These are phyloP conservation scores for Neurospora crassa DNA, from an alignment of 2,329 filamentous ascomycete species.

Conservation along the genomic window DNA sequence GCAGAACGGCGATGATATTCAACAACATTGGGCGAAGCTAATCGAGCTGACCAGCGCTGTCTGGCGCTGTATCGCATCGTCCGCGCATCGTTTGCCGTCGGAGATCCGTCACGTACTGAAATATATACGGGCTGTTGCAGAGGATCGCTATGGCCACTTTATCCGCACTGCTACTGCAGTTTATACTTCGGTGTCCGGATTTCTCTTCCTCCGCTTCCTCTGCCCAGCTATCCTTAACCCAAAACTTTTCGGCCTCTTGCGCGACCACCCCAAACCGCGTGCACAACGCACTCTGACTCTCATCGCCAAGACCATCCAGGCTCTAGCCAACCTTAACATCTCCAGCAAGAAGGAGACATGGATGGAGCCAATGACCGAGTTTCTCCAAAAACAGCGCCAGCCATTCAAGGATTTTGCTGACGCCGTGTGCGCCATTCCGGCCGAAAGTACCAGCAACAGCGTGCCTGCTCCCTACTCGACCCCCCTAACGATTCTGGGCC, in stretches of 20 bases:
- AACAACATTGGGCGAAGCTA: constrained; percentile 74
- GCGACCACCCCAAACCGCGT: constrained; percentile 71
- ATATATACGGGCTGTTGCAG: constrained; percentile 84
- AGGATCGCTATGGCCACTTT: constrained; percentile 91
- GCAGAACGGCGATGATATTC: constrained; percentile 55
- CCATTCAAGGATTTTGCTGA: constrained; percentile 85
- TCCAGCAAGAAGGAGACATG: constrained; percentile 95
- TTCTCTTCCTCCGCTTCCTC: constrained; percentile 89
- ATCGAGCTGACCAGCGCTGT: constrained; percentile 69
- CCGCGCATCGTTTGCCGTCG: constrained; percentile 64
- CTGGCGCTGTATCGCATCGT: constrained; percentile 73
- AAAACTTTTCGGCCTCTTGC: constrained; percentile 78
- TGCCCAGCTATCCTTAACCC: constrained; percentile 94
- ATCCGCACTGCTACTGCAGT: constrained; percentile 61
- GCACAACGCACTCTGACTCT: constrained; percentile 84
- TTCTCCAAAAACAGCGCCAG: constrained; percentile 64
- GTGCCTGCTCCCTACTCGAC: constrained; percentile 84
- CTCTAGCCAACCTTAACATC: constrained; percentile 78
- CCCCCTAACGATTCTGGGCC: constrained; percentile 78
- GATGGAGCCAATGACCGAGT: constrained; percentile 98
- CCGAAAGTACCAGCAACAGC: constrained; percentile 50
- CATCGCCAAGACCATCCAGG: constrained; percentile 86
- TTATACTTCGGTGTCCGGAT: constrained; percentile 92
- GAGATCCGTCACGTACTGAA: constrained; percentile 81
- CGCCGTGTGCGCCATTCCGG: constrained; percentile 71